Base-by-base conservation (phyloP, 83 land plant genomes). In the Diphasiastrum complanatum region DNA sequence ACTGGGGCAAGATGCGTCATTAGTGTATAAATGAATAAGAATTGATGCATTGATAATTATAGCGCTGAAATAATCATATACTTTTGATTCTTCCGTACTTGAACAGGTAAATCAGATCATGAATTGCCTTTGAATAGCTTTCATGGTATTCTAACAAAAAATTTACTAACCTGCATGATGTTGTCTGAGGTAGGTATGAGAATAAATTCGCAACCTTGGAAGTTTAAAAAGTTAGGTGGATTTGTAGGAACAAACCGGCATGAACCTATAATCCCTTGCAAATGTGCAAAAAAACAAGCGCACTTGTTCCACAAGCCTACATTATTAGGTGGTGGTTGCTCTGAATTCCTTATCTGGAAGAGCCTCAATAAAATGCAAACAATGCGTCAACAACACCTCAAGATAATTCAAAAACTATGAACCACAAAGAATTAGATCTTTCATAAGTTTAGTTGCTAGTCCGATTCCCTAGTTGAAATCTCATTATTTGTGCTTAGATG, bases 201-300 rank as follows among this genome's bases (percentile, higher is more conserved):
- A 62, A 87, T 55, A 73, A 91, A 82, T 63, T 91, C 90, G 53
- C 86, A 83, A n/a, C 90, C 97, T 65, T 87, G 85, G 34, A 74
- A 91, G 83, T 91, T 91, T 65, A 91, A 65, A 37, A 82, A 80
- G 56, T 83, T 83, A 0, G 85, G 90, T 6, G 95, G 90, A 51
- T 91, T 86, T 8, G 84, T 95, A 25, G 95, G 75, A 38, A 33
- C 45, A 47, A 72, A 91, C 43, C 79, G 48, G 26, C 20, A 6
- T 5, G 73, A 33, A 46, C 90, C 95, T 45, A 58, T 58, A n/a
- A 90, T 60, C 53, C 80, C 90, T 47, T 91, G 85, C 33, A 91
- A 65, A 31, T 71, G 75, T 2, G 96, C 87, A 0, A 95, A 91
- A 43, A 78, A 85, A 19, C 33, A 37, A 0, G 95, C 86, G 4